Percentiles rank a stretch among this genome's conserved stretches.
Evolutionary conservation across 345 rosid species (phyloP).

Genomic region (Turritis glabra): DNA sequence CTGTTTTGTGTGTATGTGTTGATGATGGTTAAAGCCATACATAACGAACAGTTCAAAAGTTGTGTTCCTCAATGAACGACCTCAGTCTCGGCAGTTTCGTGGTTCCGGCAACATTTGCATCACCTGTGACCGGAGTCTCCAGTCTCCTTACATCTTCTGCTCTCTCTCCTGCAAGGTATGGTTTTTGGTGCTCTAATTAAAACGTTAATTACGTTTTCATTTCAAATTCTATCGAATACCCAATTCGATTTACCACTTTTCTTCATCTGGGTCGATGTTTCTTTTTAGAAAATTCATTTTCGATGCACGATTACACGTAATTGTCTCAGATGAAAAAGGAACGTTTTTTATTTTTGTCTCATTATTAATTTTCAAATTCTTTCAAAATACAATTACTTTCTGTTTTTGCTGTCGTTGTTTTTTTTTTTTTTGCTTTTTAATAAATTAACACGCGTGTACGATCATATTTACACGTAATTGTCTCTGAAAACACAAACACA

Average conservation of each 20-base stretch:
- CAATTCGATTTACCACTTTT: neutral
- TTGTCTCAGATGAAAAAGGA: neutral
- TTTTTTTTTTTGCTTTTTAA: neutral
- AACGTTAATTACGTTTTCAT: neutral
- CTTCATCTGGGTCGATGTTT: conserved; percentile 21
- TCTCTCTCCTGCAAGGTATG: conserved; percentile 90
- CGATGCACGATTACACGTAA: neutral
- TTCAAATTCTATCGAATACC: neutral
- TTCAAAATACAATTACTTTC: neutral
- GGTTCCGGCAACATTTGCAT: conserved; percentile 66
- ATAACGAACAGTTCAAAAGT: conserved; percentile 82
- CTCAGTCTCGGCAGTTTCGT: conserved; percentile 63
- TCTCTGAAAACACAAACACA: neutral
- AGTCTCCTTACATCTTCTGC: conserved; percentile 70
- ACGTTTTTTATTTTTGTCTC: neutral
- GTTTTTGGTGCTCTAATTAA: neutral
- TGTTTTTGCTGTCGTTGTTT: neutral
- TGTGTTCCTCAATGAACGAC: conserved; percentile 78
- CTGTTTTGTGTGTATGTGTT: conserved; percentile 8
- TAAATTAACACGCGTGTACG: conserved; percentile 30
- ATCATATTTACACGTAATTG: conserved; percentile 6
- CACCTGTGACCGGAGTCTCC: conserved; percentile 74
- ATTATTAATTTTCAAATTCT: neutral
- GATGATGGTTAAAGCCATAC: conserved; percentile 58
- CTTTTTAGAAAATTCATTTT: too few relatives aligned